Conservation (phyloP, 768 basidiomycete genomes). For the Pulveroboletus sp. region DNA sequence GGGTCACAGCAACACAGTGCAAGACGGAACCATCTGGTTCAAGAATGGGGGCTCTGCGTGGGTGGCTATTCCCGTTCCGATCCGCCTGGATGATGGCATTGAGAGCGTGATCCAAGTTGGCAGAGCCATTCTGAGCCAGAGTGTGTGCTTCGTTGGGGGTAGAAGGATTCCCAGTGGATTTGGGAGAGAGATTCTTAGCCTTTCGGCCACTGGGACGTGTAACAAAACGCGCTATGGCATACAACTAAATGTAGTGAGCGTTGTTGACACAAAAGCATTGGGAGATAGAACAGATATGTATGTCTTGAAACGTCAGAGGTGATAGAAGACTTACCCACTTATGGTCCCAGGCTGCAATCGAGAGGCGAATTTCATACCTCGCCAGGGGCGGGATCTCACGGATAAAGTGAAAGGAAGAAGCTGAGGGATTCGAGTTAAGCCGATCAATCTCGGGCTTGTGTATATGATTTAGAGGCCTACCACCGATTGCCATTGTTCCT, state of each 20-base stretch:
- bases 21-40: conserved; percentile 51
- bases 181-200: conserved; percentile 11
- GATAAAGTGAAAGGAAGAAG: conserved; percentile 50
- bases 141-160: conserved; percentile 12
- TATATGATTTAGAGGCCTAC: conserved; percentile 8
- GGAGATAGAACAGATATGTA: too few relatives aligned
- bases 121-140: conserved; percentile 3
- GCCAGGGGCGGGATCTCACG: conserved; percentile 66
- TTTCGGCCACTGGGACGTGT: conserved; percentile 40
- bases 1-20: conserved; percentile 63
- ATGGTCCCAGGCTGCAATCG: conserved; percentile 64
- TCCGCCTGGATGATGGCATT: conserved; percentile 7
- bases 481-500: conserved; percentile 60
- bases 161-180: conserved; percentile 25
- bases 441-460: not conserved
- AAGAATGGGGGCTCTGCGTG: conserved; percentile 7
- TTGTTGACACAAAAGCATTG: too few relatives aligned
- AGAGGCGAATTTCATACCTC: conserved; percentile 58
- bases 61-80: not conserved
- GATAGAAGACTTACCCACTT: conserved; percentile 62
- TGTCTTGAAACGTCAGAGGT: too few relatives aligned
- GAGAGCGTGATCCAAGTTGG: conserved; percentile 13
- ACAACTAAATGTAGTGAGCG: conserved; percentile 42
- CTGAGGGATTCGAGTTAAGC: not conserved
- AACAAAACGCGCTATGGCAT: conserved; percentile 61